Conservation (phyloP, 257 asterid species). For the Ligustrum vulgare region DNA sequence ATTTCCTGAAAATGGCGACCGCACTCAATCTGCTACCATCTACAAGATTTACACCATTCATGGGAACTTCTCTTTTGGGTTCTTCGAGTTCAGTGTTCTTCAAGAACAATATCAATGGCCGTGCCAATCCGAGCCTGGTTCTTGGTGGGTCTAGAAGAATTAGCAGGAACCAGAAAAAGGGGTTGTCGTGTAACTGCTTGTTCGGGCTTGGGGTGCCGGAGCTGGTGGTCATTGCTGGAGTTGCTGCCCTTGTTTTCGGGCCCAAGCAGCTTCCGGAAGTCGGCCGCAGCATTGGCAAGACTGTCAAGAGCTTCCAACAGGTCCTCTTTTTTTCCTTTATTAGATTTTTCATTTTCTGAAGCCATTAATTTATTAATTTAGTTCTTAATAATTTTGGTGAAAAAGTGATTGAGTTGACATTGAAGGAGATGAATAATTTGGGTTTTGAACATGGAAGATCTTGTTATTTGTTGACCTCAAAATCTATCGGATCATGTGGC, state of each 20-base stretch:
- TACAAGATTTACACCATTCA: background rate
- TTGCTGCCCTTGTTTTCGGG: slow-evolving; percentile 69
- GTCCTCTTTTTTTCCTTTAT: slow-evolving; percentile 26
- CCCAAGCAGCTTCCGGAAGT: slow-evolving; percentile 84
- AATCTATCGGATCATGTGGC: too few relatives aligned
- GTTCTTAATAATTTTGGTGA: background rate
- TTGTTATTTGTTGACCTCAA: too few relatives aligned
- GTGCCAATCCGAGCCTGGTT: slow-evolving; percentile 23
- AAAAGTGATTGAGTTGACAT: background rate
- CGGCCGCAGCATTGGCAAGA: slow-evolving; percentile 75
- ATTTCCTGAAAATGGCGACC: background rate
- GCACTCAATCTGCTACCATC: background rate
- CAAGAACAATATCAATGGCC: slow-evolving; percentile 30
- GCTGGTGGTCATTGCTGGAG: slow-evolving; percentile 80
- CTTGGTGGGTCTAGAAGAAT: slow-evolving; percentile 25
- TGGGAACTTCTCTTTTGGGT: background rate
- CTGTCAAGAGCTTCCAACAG: slow-evolving; percentile 85
- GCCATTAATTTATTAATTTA: background rate
- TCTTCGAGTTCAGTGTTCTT: slow-evolving; percentile 54
- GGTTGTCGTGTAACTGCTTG: slow-evolving; percentile 62
- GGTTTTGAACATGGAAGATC: background rate
- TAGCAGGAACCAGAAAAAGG: slow-evolving; percentile 29
- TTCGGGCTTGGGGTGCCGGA: slow-evolving; percentile 94
- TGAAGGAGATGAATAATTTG: background rate
- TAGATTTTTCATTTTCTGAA: background rate